Conservation (phyloP, 345 rosid genomes). For the Pistacia vera region DNA sequence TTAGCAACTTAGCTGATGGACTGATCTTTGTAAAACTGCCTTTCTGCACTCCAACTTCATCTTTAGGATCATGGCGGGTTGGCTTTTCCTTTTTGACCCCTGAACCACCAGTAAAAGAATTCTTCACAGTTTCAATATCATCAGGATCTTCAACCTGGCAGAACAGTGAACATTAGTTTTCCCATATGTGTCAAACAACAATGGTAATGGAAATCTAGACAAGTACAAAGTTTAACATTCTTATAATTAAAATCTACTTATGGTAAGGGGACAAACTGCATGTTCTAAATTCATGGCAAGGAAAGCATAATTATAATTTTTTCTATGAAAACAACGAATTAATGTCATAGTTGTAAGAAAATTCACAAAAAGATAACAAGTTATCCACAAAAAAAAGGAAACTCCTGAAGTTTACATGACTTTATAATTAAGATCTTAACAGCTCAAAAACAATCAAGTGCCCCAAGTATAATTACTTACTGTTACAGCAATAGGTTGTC, state of each 20-base stretch:
- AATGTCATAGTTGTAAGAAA: background rate
- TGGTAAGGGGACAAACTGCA: background rate
- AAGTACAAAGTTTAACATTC: background rate
- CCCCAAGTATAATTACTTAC: slow-evolving; percentile 35
- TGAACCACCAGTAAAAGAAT: slow-evolving; percentile 45
- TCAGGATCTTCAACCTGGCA: slow-evolving; percentile 85
- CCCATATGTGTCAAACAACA: slow-evolving; percentile 16
- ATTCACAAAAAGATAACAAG: background rate
- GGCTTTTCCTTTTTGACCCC: slow-evolving; percentile 47
- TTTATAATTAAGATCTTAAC: background rate
- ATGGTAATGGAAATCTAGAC: background rate
- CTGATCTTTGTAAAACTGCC: slow-evolving; percentile 74
- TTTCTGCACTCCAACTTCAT: slow-evolving; percentile 39
- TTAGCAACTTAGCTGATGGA: slow-evolving; percentile 84
- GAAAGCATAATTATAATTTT: too few species aligned
- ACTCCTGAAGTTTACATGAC: background rate
- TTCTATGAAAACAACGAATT: too few species aligned
- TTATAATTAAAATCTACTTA: background rate
- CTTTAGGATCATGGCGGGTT: slow-evolving; percentile 43
- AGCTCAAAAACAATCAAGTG: background rate
- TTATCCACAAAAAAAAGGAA: background rate
- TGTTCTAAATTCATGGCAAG: background rate
- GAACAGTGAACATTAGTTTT: slow-evolving; percentile 29
- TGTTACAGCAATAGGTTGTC: slow-evolving; percentile 65
- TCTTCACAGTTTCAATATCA: slow-evolving; percentile 69